These are phyloP conservation scores for Yamadazyma dendronema DNA, from an alignment of 1,139 yeast genomes.

Conservation along the genomic window DNA sequence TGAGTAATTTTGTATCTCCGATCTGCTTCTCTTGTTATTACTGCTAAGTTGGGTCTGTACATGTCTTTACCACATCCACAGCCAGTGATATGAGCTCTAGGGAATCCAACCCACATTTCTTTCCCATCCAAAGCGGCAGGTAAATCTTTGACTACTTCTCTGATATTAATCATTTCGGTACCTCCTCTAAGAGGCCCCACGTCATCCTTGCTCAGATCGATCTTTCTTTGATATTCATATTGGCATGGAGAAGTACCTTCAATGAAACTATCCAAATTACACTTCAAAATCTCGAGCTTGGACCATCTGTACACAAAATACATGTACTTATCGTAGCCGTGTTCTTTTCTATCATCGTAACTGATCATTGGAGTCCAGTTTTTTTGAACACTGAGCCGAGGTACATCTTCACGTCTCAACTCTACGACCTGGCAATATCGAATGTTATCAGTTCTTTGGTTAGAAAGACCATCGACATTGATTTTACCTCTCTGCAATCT, in stretches of 20 bases:
- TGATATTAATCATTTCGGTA: slow-evolving; percentile 26
- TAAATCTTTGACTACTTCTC: slow-evolving; percentile 14
- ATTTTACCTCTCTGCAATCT: slow-evolving; percentile 31
- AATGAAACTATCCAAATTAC: slow-evolving; percentile 19
- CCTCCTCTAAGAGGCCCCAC: slow-evolving; percentile 39
- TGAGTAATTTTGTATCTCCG: slow-evolving; percentile 26
- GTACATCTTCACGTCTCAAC: slow-evolving; percentile 20
- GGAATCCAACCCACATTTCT: slow-evolving; percentile 52
- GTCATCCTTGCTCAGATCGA: slow-evolving; percentile 18
- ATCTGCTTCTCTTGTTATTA: slow-evolving; percentile 26
- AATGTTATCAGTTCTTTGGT: slow-evolving; percentile 14
- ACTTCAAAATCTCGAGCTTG: slow-evolving; percentile 25
- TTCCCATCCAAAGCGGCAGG: slow-evolving; percentile 21
- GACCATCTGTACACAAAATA: slow-evolving; percentile 32
- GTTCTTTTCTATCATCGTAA: slow-evolving; percentile 14
- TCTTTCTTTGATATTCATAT: slow-evolving; percentile 21
- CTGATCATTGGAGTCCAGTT: slow-evolving; percentile 35
- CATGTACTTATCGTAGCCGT: slow-evolving; percentile 21
- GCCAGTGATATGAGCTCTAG: slow-evolving; percentile 41
- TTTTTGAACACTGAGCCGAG: slow-evolving; percentile 21
- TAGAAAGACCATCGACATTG: slow-evolving; percentile 26
- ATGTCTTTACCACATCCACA: slow-evolving; percentile 50
- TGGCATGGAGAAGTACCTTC: slow-evolving; percentile 30
- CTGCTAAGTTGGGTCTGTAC: slow-evolving; percentile 47
- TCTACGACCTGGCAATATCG: slow-evolving; percentile 29